Conservation (phyloP, 768 basidiomycete genomes). For the Tephrocybe sp. region DNA sequence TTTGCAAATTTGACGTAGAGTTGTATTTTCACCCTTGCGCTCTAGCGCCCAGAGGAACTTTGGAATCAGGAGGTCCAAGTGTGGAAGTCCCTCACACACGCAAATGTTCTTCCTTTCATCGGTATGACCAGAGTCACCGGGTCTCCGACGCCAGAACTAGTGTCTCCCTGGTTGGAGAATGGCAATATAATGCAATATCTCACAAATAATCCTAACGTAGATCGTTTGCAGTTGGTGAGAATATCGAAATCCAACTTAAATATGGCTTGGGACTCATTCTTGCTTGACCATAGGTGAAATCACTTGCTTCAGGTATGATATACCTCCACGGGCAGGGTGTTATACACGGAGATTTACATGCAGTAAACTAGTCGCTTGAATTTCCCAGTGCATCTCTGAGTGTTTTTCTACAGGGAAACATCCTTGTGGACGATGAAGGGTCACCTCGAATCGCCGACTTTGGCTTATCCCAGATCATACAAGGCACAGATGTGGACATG, state of each 20-base stretch:
- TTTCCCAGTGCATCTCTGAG: neutral
- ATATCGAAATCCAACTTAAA: neutral
- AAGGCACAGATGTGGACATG: neutral
- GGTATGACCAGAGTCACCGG: neutral
- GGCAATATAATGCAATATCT: neutral
- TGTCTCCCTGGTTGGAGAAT: constrained; percentile 5
- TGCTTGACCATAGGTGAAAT: neutral
- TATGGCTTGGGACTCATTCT: neutral
- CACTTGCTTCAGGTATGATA: neutral
- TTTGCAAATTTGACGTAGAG: too few species aligned
- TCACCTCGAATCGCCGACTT: constrained; percentile 7
- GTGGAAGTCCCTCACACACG: neutral
- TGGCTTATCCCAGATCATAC: neutral
- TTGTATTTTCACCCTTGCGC: too few species aligned
- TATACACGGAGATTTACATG: constrained; percentile 6
- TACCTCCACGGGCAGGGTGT: constrained; percentile 5
- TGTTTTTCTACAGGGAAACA: constrained; percentile 3
- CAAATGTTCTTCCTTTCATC: neutral
- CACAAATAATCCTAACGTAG: neutral
- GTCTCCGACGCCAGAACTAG: neutral
- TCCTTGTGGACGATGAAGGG: constrained; percentile 7
- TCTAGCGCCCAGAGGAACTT: neutral
- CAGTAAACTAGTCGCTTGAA: neutral
- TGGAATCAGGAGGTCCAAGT: neutral
- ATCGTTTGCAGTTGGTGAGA: neutral